A percentile compares a stretch with the other conserved stretches of the same genome.
Conservation (phyloP, 306 rosid genomes). For the Ormosia semicastrata region DNA sequence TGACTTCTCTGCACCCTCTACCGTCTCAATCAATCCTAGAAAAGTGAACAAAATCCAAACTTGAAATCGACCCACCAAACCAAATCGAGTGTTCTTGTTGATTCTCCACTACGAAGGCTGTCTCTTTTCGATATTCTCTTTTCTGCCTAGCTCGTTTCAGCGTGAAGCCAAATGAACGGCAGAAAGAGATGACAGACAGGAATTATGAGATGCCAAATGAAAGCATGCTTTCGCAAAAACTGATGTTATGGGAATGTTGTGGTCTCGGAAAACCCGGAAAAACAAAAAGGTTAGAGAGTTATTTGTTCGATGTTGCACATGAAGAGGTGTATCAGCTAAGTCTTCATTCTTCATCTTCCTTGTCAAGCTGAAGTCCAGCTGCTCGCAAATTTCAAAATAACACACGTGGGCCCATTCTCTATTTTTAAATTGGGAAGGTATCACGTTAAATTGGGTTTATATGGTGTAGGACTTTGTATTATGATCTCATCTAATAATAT, state of each 20-base stretch:
- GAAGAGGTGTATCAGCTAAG: neutral
- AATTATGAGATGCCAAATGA: constrained; percentile 28
- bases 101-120: neutral
- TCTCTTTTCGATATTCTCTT: neutral
- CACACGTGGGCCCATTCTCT: constrained; percentile 24
- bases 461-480: no score
- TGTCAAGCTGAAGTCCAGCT: constrained; percentile 27
- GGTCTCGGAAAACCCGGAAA: constrained; percentile 12
- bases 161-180: constrained; percentile 1
- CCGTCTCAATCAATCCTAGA: constrained; percentile 16
- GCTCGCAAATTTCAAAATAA: constrained; percentile 21
- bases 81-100: constrained; percentile 11
- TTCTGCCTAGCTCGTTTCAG: constrained; percentile 23
- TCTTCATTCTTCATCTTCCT: neutral
- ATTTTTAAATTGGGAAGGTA: no score
- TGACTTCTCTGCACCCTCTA: neutral
- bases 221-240: constrained; percentile 12
- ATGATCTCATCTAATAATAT: no score
- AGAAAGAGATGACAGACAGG: neutral
- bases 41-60: constrained; percentile 19
- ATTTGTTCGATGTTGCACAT: neutral
- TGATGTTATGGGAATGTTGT: neutral
- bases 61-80: constrained; percentile 28
- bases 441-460: no score
- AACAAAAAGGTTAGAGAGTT: neutral